Base-by-base conservation (phyloP, 306 rosid species). In the Cucurbita pepo region DNA sequence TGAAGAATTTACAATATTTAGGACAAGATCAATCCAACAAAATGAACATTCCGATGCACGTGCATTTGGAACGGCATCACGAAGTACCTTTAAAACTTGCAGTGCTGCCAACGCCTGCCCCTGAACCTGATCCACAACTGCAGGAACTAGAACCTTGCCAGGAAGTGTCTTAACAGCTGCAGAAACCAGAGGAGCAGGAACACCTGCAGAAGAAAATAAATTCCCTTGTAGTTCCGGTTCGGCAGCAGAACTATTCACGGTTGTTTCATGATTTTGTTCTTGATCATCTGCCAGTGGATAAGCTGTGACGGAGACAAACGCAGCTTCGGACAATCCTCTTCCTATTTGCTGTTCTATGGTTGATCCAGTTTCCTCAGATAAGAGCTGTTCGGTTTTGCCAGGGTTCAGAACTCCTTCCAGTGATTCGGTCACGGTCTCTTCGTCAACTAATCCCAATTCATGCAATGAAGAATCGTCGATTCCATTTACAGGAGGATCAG, bases 81-180 rank as follows among this genome's bases (percentile, higher is more conserved):
- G 51, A 15, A 76, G 34, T 81, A 95, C 99, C 99, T 88, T 95
- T 67, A 95, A 78, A 75, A 86, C 95, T 88, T 95, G 99, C 71
- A 95, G 67, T 71, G 97, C 99, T 16, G 95, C 86, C 45, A 95
- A 74, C 63, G 99, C 97, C 81, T 95, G 97, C 75, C 97, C 96
- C 78, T 95, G 99, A 85, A 85, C 88, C 84, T 86, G 99, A 86
- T 95, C 99, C 85, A 91, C 85, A 83, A 81, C 84, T 10, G 97
- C 97, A 81, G 99, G 96, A 79, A 95, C 80, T 89, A 95, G 80
- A 72, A 91, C 92, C 87, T 91, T 95, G 81, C 97, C 96, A 30
- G 99, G 97, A 84, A 65, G 76, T 83, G 81, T 85, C 75, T 84
- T 87, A 53, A 78, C 79, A 84, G 89, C 87, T 77, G 95, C 83